These are phyloP conservation scores for Chlorella sp. DNA, from an alignment of 139 green algal genomes.

Conservation along the genomic window DNA sequence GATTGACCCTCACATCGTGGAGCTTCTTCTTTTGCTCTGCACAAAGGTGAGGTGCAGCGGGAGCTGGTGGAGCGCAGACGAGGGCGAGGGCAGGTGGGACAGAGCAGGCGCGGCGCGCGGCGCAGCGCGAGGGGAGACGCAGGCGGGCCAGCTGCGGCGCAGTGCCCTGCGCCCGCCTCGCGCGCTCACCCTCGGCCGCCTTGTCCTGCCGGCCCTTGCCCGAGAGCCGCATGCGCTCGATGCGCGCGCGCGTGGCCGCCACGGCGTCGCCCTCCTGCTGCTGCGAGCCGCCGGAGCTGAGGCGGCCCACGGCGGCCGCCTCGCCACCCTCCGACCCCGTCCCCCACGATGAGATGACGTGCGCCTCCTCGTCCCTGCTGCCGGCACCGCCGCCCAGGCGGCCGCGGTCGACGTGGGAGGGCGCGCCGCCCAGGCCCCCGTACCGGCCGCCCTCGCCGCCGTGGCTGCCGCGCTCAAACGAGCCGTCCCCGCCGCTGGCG, in stretches of 20 bases:
- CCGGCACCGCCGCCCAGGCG: neutral
- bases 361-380: neutral
- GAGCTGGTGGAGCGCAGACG: neutral
- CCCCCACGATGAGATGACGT: too few relatives aligned
- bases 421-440: neutral
- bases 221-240: constrained; percentile 63
- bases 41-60: neutral
- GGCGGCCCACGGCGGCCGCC: too few relatives aligned
- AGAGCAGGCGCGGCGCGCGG: neutral
- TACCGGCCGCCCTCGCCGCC: too few relatives aligned
- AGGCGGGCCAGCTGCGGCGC: constrained; percentile 11
- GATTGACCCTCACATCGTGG: constrained; percentile 75
- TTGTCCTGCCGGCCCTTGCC: constrained; percentile 8
- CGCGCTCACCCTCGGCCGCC: constrained; percentile 5
- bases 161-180: too few relatives aligned
- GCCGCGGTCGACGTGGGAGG: constrained; percentile 4
- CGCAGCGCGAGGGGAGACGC: neutral
- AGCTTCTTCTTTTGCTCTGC: constrained; percentile 69
- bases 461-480: neutral
- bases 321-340: too few relatives aligned
- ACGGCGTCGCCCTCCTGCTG: constrained; percentile 52
- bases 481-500: neutral
- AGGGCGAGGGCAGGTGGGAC: neutral
- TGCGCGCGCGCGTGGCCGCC: constrained; percentile 70
- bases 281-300: neutral